Evolutionary conservation across 805 yeast genomes (phyloP), one percentile per base, ranked within the genome.

Genomic region (Lipomyces sp.): DNA sequence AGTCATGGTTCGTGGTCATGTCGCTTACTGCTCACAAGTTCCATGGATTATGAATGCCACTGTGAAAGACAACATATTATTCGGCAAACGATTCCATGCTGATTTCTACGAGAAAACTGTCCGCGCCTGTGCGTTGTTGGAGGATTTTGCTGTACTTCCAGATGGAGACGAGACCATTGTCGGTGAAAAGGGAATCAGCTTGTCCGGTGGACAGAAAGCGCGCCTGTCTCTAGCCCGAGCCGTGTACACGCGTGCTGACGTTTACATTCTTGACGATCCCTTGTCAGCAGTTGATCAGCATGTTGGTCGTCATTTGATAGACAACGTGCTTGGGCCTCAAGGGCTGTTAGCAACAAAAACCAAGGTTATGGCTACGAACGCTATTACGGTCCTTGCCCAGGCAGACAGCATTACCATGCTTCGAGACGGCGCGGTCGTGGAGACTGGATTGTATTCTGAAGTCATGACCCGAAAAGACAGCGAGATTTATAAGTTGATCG

Each of bases 41-140:
- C 96, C 99, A 1, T 95, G 98, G 98, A 92, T 95, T 70, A 89
- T 92, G 90, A 95, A 95, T 76, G 98, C 97, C 48, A 83, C 96
- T 1, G 93, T 95, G 3, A 88, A 86, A 71, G 97, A 94, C 34
- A 94, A 94, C 74, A 90, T 94, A 75, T 60, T 93, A 62, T 94
- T 94, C 78, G 98, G 98, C 30, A 91, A 88, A 76, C 87, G 83
- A 72, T 90, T 81, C 75, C 98, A 94, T 72, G 84, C 89, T 4
- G 89, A 83, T 2, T 93, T 92, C 72, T 94, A 94, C 77, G 84
- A 88, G 33, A 83, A 83, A 71, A 94, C 97, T 0, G 79, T 94
- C n/a, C 86, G 86, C 57, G 97, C 97, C 0, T 94, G 98, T 82
- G 97, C 96, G 13, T 83, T 94, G 71, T 77, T 83, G 10, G 86